These are phyloP conservation scores for Allantophomopsis cytisporea DNA, from an alignment of 2,329 filamentous ascomycete genomes.

Conservation along the genomic window DNA sequence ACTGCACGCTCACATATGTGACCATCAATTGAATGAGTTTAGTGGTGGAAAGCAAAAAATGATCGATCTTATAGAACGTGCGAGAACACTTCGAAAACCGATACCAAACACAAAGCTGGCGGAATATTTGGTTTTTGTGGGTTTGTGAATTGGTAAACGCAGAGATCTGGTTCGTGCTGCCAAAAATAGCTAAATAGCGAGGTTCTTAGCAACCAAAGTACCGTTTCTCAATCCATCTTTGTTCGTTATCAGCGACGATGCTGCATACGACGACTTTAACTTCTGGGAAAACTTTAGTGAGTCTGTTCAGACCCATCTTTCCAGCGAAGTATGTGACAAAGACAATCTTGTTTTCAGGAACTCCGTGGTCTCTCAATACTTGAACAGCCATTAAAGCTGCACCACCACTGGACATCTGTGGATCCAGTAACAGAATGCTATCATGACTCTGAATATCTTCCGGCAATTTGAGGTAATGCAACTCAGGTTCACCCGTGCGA, in stretches of 20 bases:
- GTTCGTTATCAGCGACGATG: conserved; percentile 69
- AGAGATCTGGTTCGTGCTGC: too few relatives aligned
- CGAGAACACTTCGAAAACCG: too few relatives aligned
- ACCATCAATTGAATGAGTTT: too few relatives aligned
- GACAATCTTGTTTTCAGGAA: conserved; percentile 71
- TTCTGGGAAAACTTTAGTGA: conserved; percentile 80
- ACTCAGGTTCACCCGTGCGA: conserved; percentile 76
- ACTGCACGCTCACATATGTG: too few relatives aligned
- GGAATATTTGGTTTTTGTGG: too few relatives aligned
- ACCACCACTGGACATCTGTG: conserved; percentile 89
- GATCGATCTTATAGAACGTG: too few relatives aligned
- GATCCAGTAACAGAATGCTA: conserved; percentile 75
- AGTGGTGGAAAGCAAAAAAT: too few relatives aligned
- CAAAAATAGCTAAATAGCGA: too few relatives aligned
- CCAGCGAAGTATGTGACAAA: conserved; percentile 90
- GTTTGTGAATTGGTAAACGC: too few relatives aligned
- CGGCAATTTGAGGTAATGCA: conserved; percentile 79
- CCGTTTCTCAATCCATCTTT: conserved; percentile 77
- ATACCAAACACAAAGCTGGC: too few relatives aligned
- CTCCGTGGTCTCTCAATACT: conserved; percentile 89
- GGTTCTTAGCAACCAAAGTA: conserved; percentile 69
- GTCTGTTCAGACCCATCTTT: conserved; percentile 65
- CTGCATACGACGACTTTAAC: conserved; percentile 78
- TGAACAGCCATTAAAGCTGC: conserved; percentile 84
- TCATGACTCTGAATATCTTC: conserved; percentile 60